phyloP scores from a whole-genome alignment of 75 land plant species.

The Ceratopteris richardii region DNA sequence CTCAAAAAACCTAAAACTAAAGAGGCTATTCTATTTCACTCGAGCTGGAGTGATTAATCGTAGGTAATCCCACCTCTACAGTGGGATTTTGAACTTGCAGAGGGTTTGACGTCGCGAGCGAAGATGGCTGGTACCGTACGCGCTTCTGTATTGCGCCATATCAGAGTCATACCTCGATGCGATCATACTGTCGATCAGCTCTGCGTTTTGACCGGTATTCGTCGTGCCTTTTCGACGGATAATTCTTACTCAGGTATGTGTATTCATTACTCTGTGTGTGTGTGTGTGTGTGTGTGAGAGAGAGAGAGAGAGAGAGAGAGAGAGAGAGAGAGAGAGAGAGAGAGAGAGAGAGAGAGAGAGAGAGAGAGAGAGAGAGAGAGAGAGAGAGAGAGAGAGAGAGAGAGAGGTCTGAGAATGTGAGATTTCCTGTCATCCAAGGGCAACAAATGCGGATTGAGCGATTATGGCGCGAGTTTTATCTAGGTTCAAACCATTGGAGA shows the following conservation, averaged over 20 bases:
- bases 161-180: too few relatives aligned
- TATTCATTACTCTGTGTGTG: background rate
- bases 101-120: too few relatives aligned
- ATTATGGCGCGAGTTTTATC: conserved; percentile 3
- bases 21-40: too few relatives aligned
- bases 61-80: too few relatives aligned
- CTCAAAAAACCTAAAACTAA: too few relatives aligned
- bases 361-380: conserved; percentile 2
- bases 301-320: conserved; percentile 1
- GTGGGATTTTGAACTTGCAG: too few relatives aligned
- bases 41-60: too few relatives aligned
- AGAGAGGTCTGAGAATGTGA: background rate
- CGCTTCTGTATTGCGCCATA: too few relatives aligned
- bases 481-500: conserved; percentile 2
- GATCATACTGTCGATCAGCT: too few relatives aligned
- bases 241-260: background rate
- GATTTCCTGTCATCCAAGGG: background rate
- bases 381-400: background rate
- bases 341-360: background rate
- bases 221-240: background rate
- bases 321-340: conserved; percentile 1
- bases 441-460: conserved; percentile 1
- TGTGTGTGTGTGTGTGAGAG: background rate
- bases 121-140: too few relatives aligned
- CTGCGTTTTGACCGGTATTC: background rate